Conservation (phyloP, 1,139 yeast species). For the Saccharomyces pastorianus region DNA sequence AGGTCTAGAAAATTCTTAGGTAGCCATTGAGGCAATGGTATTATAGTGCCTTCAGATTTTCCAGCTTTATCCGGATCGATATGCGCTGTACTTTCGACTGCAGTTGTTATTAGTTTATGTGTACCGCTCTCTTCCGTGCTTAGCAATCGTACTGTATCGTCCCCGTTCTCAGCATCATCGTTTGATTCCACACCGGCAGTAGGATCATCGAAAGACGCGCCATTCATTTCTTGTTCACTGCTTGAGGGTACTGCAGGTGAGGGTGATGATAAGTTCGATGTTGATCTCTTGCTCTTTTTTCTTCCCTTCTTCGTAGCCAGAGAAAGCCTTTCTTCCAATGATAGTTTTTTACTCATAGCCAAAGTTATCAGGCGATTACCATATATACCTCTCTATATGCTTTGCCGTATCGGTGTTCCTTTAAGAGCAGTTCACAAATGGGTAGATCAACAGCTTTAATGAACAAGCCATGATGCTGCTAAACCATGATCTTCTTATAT, state of each 20-base stretch:
- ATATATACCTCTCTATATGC: background rate
- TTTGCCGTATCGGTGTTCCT: background rate
- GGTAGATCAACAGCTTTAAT: background rate
- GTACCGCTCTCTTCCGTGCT: background rate
- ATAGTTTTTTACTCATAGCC: constrained; percentile 35
- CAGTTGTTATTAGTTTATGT: background rate
- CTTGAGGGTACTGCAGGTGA: constrained; percentile 6
- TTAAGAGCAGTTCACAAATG: background rate
- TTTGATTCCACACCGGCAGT: background rate
- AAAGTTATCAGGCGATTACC: background rate
- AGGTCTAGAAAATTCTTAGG: constrained; percentile 17
- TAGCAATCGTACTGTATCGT: background rate
- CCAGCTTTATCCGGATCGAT: background rate
- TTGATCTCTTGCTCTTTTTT: constrained; percentile 23
- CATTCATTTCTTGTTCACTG: background rate
- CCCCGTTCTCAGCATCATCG: background rate
- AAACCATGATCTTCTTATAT: background rate
- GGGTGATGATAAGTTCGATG: background rate
- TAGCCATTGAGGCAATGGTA: constrained; percentile 8
- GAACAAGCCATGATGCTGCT: background rate
- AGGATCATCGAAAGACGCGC: background rate
- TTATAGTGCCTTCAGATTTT: background rate
- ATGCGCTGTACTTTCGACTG: background rate
- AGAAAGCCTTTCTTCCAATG: constrained; percentile 75
- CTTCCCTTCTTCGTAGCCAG: constrained; percentile 53